Evolutionary conservation across 2,329 filamentous ascomycete species (phyloP).

Genomic region (Allantophomopsis cytisporea): DNA sequence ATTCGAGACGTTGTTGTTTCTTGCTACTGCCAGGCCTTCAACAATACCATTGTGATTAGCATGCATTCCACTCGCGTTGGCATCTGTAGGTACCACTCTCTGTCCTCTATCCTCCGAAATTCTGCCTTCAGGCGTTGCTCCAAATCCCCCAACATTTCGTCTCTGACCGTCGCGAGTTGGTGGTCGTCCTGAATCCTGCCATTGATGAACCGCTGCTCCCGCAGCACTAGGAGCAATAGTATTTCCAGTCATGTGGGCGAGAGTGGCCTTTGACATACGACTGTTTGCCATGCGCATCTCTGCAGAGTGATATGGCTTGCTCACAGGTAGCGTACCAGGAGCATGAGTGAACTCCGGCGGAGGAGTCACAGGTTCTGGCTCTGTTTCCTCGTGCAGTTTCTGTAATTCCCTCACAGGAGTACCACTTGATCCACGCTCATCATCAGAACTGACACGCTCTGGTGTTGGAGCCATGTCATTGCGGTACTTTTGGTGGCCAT

Average conservation of each 20-base stretch:
- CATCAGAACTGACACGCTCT: constrained; percentile 45
- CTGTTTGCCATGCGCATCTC: constrained; percentile 73
- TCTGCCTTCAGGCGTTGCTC: constrained; percentile 4
- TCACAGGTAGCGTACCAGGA: constrained; percentile 55
- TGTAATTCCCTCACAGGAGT: constrained; percentile 36
- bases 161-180: constrained; percentile 8
- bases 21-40: constrained; percentile 20
- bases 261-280: constrained; percentile 68
- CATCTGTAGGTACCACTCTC: constrained; percentile 24
- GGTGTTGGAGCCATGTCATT: constrained; percentile 32
- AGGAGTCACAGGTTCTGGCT: constrained; percentile 59
- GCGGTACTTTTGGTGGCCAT: constrained; percentile 5
- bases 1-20: constrained; percentile 13
- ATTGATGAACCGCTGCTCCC: not conserved
- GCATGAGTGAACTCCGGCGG: constrained; percentile 73
- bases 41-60: constrained; percentile 17
- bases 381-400: constrained; percentile 39
- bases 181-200: too few relatives aligned
- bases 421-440: constrained; percentile 21
- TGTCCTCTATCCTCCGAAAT: constrained; percentile 19
- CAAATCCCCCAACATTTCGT: not conserved
- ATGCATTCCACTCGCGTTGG: constrained; percentile 17
- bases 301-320: constrained; percentile 58
- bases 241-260: constrained; percentile 66
- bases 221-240: constrained; percentile 27